phyloP scores from a whole-genome alignment of 2,329 filamentous ascomycete species.

The Balansia obtecta region DNA sequence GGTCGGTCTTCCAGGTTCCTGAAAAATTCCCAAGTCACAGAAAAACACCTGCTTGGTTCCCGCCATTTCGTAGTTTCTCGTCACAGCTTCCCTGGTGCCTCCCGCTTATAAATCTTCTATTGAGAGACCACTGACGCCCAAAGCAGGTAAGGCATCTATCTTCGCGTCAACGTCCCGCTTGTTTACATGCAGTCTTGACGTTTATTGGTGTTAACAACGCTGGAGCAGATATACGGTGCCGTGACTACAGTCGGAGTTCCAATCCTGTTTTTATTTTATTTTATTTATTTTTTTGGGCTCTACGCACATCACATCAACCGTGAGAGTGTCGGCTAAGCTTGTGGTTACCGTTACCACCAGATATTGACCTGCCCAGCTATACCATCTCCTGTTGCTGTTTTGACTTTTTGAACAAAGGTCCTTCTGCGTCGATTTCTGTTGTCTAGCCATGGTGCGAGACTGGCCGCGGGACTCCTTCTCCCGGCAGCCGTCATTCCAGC shows the following conservation, averaged over 20 bases:
- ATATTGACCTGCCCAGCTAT: not conserved
- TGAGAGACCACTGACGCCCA: too few species aligned
- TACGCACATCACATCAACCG: not conserved
- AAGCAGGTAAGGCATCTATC: too few species aligned
- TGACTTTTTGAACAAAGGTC: not conserved
- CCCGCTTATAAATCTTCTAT: not conserved
- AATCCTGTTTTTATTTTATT: too few species aligned
- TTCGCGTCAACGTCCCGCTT: too few species aligned
- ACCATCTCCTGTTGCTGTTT: not conserved
- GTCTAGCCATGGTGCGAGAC: constrained; percentile 27
- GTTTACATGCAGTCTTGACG: too few species aligned
- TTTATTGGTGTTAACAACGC: too few species aligned
- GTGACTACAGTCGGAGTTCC: too few species aligned
- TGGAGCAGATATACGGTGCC: too few species aligned
- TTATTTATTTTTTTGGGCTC: not conserved
- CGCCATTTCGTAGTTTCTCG: not conserved
- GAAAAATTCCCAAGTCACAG: not conserved
- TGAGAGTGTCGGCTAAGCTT: not conserved
- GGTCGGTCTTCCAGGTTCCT: not conserved
- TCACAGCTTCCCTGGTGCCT: not conserved
- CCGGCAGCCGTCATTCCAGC: constrained; percentile 18
- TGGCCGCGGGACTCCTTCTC: constrained; percentile 27
- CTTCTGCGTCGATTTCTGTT: not conserved
- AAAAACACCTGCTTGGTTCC: not conserved
- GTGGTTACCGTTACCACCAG: not conserved